Evolutionary conservation across 495 filamentous ascomycete genomes (phyloP), one percentile per base, ranked within the genome.

Genomic region (Xylaria sp.): DNA sequence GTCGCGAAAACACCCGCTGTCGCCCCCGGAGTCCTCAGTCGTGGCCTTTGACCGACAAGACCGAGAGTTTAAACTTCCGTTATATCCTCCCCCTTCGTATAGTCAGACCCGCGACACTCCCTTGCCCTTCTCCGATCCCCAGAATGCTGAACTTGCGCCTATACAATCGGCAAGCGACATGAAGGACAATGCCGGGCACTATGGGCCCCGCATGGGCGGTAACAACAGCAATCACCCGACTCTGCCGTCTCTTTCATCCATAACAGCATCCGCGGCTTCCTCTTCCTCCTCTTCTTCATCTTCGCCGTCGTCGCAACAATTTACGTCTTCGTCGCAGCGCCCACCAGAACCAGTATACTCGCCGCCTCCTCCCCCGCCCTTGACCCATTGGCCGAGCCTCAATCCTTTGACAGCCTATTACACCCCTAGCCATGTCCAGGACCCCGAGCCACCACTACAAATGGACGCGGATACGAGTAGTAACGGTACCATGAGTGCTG

Each of bases 371-470:
- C 66, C 73, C 1, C 68, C 77, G 19, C 69, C 79, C n/a, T 68
- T 75, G 4, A 73, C 58, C 17, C 82, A 81, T 67, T 88, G 86
- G 86, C 86, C 86, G 37, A 86, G 83, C 59, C 79, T 84, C 35
- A 88, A 88, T 64, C 86, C 86, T 12, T 79, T 88, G 37, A 86
- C 84, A 4, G 82, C 83, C 11, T 88, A 85, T 79, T 88, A 88
- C 74, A 73, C 73, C 8, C 82, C 83, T 1, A 81, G 80, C 61
- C 79, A 84, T 75, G 78, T 71, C 0, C 75, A 84, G 53, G 57
- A 78, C 31, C 74, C 76, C 17, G 79, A 82, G 33, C 75, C 80
- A 29, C 78, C 80, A 1, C 71, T 74, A 68, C 70, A 72, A 40
- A 78, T 80, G 75, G 79, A 80, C 44, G 58, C 77, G 35, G 80